A percentile compares a stretch with the other conserved stretches of the same genome.
These are phyloP conservation scores for Sarocladiaceae sp. DNA, from an alignment of 2,329 filamentous ascomycete species.

Conservation along the genomic window DNA sequence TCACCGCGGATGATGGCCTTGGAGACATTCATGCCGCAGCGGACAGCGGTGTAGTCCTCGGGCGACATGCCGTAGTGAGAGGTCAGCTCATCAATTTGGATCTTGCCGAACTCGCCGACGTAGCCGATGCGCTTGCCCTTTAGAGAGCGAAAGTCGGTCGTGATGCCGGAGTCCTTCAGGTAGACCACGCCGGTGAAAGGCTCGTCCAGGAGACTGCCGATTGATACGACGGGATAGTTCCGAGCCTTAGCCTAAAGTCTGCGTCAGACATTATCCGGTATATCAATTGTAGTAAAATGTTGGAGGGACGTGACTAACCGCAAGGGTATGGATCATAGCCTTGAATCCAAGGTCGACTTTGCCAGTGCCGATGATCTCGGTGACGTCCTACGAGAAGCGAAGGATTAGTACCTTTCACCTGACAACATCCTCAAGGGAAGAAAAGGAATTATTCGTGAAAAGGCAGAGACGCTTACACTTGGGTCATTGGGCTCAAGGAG, in stretches of 20 bases:
- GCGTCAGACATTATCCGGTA: conserved; percentile 3
- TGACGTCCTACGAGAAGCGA: too few species aligned
- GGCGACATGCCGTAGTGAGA: conserved; percentile 73
- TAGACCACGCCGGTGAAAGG: conserved; percentile 78
- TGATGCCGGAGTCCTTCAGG: conserved; percentile 70
- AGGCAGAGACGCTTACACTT: too few species aligned
- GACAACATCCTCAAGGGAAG: too few species aligned
- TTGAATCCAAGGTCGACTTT: conserved; percentile 79
- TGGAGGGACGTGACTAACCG: conserved; percentile 43
- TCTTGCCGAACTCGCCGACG: conserved; percentile 78
- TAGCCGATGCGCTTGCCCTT: conserved; percentile 76
- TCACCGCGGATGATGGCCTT: conserved; percentile 69
- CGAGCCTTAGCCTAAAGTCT: conserved; percentile 63
- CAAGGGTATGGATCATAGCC: conserved; percentile 79
- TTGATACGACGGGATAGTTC: conserved; percentile 66
- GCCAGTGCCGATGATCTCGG: conserved; percentile 72
- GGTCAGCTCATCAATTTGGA: conserved; percentile 78
- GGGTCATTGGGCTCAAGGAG: conserved; percentile 76
- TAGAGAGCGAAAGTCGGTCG: conserved; percentile 68
- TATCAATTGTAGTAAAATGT: background rate
- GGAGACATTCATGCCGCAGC: conserved; percentile 78
- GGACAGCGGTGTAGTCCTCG: conserved; percentile 69
- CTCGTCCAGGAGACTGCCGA: conserved; percentile 73
- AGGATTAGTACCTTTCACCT: rapidly evolving
- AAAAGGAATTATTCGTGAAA: too few species aligned